A percentile compares a stretch with the other conserved stretches of the same genome.
These are phyloP conservation scores for Podospora conica DNA, from an alignment of 495 filamentous ascomycete species.

Conservation along the genomic window DNA sequence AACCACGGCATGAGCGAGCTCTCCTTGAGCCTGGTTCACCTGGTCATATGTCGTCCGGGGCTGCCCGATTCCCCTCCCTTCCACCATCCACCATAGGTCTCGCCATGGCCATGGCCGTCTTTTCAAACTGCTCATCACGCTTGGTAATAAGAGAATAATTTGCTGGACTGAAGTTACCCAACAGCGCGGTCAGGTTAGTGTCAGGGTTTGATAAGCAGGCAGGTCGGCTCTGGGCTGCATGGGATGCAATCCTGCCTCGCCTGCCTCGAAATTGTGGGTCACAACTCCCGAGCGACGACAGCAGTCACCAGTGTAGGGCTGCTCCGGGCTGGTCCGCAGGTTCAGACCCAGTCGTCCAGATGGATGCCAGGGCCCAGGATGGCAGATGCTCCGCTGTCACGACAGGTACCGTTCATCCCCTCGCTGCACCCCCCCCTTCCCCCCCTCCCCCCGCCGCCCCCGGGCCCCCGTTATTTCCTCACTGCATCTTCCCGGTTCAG, in stretches of 20 bases:
- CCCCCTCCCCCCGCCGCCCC: too few species aligned
- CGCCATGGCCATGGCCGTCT: too few species aligned
- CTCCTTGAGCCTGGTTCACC: background rate
- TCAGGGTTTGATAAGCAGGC: background rate
- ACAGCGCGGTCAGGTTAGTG: background rate
- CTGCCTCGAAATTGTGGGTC: background rate
- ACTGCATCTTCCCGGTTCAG: too few species aligned
- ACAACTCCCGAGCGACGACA: background rate
- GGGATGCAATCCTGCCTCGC: background rate
- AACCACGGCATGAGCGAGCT: background rate
- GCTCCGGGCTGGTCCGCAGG: background rate
- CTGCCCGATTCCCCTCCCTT: background rate
- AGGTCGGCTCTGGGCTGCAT: background rate
- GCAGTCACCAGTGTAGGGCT: background rate
- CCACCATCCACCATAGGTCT: too few species aligned
- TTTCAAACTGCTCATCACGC: background rate
- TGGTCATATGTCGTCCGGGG: too few species aligned
- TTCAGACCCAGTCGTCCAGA: too few species aligned
- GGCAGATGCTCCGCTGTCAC: background rate
- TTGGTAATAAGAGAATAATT: background rate
- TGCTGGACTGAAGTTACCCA: background rate
- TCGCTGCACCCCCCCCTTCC: too few species aligned
- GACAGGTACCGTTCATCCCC: background rate
- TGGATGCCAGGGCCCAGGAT: too few species aligned
- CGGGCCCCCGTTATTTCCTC: too few species aligned